Evolutionary conservation across 257 asterid species (phyloP), one percentile per base, ranked within the genome.

Genomic region (Anisodus acutangulus): DNA sequence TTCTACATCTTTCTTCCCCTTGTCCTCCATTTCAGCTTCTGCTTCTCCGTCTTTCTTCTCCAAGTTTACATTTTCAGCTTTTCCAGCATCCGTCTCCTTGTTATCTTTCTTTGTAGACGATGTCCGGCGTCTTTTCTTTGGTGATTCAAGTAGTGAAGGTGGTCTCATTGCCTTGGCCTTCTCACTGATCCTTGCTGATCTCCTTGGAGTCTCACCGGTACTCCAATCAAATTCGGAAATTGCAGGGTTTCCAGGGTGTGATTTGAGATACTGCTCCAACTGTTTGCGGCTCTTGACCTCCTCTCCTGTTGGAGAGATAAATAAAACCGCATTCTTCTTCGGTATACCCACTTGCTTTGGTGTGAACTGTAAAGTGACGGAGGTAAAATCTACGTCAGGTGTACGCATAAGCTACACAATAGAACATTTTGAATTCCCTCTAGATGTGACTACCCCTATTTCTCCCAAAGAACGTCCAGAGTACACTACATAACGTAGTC

Each of bases 141-240:
- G 92, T 4, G 92, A 89, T 86, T 91, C 97, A 57, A 82, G 87
- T 60, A 90, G 98, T 80, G 86, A 90, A 9, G 94, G 86, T 0
- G 93, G 94, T 60, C 95, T 97, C 58, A 88, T 88, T 35, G 91
- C 84, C 91, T 92, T 97, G 63, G 81, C 92, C 91, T 92, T 95
- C 90, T 91, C 97, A 13, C 94, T 91, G 91, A 97, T 93, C 90
- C 99, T 93, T 15, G 97, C 91, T 3, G 99, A 97, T 83, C 99
- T 91, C 81, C 99, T 90, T 12, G 98, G 99, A 16, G 98, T 92
- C 83, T 97, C 98, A 22, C 98, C 98, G 0, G 97, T 95, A 80
- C 97, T 90, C 99, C 99, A 97, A 83, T 97, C 98, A 80, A 97
- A 97, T 82, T 97, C 99, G 1, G 94, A 88, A 8, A 87, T 31